Conservation (phyloP, 2,329 filamentous ascomycete genomes). For the Kalmusia sp. region DNA sequence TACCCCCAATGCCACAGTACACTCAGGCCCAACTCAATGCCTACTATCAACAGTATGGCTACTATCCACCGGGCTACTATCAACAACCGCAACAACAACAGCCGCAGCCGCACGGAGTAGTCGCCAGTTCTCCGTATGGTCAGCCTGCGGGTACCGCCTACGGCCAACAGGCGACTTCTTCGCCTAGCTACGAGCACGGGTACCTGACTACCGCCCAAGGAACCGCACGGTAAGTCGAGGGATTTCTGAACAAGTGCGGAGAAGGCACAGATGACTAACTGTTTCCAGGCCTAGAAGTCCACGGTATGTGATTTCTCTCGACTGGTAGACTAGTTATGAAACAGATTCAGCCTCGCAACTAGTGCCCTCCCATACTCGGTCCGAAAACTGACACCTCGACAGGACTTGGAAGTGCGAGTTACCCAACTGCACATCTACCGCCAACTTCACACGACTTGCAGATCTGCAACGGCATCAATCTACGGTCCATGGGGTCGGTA, state of each 20-base stretch:
- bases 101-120: slow-evolving; percentile 30
- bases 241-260: neutral
- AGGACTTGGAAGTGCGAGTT: slow-evolving; percentile 43
- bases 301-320: slow-evolving; percentile 6
- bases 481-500: slow-evolving; percentile 39
- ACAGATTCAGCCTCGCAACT: neutral
- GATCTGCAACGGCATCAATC: slow-evolving; percentile 46
- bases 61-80: slow-evolving; percentile 27
- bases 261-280: neutral
- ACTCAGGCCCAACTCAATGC: slow-evolving; percentile 39
- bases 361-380: neutral
- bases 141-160: slow-evolving; percentile 21
- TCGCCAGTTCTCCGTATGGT: slow-evolving; percentile 29
- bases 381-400: slow-evolving; percentile 1
- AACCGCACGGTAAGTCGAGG: neutral
- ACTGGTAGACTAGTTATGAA: neutral
- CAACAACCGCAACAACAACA: neutral
- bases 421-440: slow-evolving; percentile 37
- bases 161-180: slow-evolving; percentile 12
- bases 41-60: slow-evolving; percentile 39
- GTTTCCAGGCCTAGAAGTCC: slow-evolving; percentile 2
- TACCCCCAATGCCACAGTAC: slow-evolving; percentile 36
- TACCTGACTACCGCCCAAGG: neutral
- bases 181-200: slow-evolving; percentile 6
- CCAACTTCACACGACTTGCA: slow-evolving; percentile 43